phyloP scores from a whole-genome alignment of 2,329 filamentous ascomycete species.

The Xylariales sp. region DNA sequence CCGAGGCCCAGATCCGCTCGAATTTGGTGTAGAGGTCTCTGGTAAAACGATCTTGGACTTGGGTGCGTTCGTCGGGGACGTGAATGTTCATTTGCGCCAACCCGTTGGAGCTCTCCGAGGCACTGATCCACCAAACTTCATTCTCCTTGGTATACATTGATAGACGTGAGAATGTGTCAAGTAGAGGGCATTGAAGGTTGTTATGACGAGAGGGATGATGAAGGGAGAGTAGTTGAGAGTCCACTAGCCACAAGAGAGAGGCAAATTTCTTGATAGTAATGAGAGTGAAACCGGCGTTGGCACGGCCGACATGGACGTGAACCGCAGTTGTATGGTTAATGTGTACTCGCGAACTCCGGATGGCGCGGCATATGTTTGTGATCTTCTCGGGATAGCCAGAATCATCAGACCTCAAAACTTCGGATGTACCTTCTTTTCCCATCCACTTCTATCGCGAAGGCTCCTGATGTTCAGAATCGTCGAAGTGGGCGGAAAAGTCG shows the following conservation, averaged over 20 bases:
- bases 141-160: background rate
- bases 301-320: constrained; percentile 23
- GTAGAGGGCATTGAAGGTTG: constrained; percentile 8
- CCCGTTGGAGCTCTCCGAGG: too few species aligned
- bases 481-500: constrained; percentile 12
- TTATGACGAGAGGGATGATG: constrained; percentile 20
- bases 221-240: constrained; percentile 15
- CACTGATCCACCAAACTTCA: too few species aligned
- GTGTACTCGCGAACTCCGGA: constrained; percentile 16
- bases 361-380: constrained; percentile 14
- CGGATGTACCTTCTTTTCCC: constrained; percentile 18
- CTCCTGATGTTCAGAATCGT: background rate
- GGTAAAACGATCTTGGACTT: too few species aligned
- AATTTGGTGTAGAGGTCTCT: background rate
- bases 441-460: constrained; percentile 13
- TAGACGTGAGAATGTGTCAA: constrained; percentile 12
- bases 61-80: background rate
- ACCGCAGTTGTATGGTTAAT: constrained; percentile 18
- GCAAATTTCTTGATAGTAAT: constrained; percentile 20
- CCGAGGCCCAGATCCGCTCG: constrained; percentile 15
- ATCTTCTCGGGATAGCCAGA: constrained; percentile 11
- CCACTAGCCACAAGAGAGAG: constrained; percentile 17
- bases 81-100: background rate
- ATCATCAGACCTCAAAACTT: constrained; percentile 14
- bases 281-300: constrained; percentile 21